phyloP scores from a whole-genome alignment of 768 basidiomycete species.

The Melanogaster broomeanus region DNA sequence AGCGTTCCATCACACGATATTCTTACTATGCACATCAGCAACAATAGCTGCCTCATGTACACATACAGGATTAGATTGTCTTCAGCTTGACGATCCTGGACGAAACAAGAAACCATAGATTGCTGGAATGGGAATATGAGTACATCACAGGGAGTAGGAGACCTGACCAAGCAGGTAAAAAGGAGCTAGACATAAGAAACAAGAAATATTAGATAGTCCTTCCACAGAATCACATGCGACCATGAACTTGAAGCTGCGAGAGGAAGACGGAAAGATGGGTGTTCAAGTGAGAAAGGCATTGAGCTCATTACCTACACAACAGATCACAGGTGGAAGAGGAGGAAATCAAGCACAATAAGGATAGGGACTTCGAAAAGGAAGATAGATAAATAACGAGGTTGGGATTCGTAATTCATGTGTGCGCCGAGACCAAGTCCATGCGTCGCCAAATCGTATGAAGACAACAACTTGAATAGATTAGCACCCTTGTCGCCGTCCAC shows the following conservation, averaged over 20 bases:
- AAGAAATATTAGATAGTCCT: slow-evolving; percentile 11
- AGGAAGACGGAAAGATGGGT: slow-evolving; percentile 1
- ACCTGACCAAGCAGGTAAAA: slow-evolving; percentile 26
- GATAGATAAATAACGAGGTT: slow-evolving; percentile 20
- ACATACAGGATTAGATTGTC: not conserved
- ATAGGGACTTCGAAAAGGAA: slow-evolving; percentile 21
- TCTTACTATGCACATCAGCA: too few relatives aligned
- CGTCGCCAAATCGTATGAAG: slow-evolving; percentile 27
- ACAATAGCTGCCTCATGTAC: not conserved
- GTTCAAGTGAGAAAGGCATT: slow-evolving; percentile 1
- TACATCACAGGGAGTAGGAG: slow-evolving; percentile 13
- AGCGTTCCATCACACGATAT: too few relatives aligned
- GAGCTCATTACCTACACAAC: slow-evolving; percentile 13
- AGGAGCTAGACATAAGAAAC: not conserved
- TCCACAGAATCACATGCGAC: slow-evolving; percentile 7
- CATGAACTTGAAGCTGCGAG: not conserved
- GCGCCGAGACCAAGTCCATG: slow-evolving; percentile 20
- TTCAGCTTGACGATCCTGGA: not conserved
- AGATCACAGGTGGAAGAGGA: slow-evolving; percentile 17
- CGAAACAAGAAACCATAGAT: not conserved
- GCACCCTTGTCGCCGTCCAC: slow-evolving; percentile 21
- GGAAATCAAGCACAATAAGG: slow-evolving; percentile 35
- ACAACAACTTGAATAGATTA: slow-evolving; percentile 32
- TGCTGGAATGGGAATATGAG: slow-evolving; percentile 8
- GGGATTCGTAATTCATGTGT: slow-evolving; percentile 27